These are phyloP conservation scores for Euryodendron excelsum DNA, from an alignment of 148 eudicot species.

Conservation along the genomic window DNA sequence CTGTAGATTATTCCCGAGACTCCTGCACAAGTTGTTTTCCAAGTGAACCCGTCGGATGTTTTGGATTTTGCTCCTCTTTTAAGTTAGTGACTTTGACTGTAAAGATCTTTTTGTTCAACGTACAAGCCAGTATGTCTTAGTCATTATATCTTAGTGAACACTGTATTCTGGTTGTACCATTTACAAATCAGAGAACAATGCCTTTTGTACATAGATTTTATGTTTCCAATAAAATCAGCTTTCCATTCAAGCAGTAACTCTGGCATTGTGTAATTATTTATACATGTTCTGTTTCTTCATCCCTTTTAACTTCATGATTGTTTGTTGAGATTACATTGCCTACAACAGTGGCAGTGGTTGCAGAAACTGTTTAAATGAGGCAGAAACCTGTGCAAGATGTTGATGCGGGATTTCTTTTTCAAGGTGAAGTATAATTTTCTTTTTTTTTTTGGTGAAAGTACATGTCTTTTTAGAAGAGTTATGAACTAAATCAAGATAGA, in stretches of 20 bases:
- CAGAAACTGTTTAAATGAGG: background rate
- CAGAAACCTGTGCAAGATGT: background rate
- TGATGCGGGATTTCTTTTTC: background rate
- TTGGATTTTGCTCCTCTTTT: slow-evolving; percentile 31
- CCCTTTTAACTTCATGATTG: background rate
- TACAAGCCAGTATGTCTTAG: slow-evolving; percentile 35
- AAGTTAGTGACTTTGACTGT: slow-evolving; percentile 37
- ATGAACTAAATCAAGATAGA: background rate
- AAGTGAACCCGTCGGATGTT: slow-evolving; percentile 21
- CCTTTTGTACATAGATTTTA: slow-evolving; percentile 42
- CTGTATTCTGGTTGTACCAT: slow-evolving; percentile 46
- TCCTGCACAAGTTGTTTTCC: slow-evolving; percentile 27
- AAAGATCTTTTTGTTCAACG: slow-evolving; percentile 34
- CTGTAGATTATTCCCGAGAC: slow-evolving; percentile 44
- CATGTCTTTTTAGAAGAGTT: background rate
- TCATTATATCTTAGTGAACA: slow-evolving; percentile 30
- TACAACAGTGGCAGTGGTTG: background rate
- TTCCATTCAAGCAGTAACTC: background rate
- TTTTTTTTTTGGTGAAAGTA: background rate
- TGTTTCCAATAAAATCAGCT: slow-evolving; percentile 36
- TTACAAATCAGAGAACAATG: slow-evolving; percentile 37
- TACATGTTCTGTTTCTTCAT: background rate
- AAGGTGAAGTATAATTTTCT: background rate
- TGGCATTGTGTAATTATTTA: background rate
- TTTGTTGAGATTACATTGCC: background rate